These are phyloP conservation scores for Geopyxis carbonaria DNA, from an alignment of 495 filamentous ascomycete genomes.

Conservation along the genomic window DNA sequence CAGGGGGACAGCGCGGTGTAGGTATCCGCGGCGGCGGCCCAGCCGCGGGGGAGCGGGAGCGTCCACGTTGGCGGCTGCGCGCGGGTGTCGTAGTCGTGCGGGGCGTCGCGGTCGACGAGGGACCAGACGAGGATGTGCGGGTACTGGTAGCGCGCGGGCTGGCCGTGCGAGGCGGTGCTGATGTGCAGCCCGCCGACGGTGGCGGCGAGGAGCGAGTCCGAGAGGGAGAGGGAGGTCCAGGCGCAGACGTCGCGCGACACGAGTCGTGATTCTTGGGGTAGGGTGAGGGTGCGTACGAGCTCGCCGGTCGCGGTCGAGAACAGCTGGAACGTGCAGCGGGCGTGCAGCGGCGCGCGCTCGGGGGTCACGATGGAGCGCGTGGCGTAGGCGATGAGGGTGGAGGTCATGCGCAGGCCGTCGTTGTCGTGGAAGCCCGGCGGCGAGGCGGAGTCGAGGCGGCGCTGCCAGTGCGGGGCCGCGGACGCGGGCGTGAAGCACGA, in stretches of 20 bases:
- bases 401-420: background rate
- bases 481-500: background rate
- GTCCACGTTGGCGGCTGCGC: too few species aligned
- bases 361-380: background rate
- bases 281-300: background rate
- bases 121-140: too few species aligned
- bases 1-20: too few species aligned
- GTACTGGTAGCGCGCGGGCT: too few species aligned
- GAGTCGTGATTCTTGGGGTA: background rate
- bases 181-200: background rate
- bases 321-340: background rate
- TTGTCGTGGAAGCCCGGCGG: background rate
- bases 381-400: background rate
- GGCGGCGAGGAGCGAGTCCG: background rate
- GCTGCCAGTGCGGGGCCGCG: background rate
- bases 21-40: too few species aligned
- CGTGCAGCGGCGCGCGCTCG: background rate
- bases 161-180: too few species aligned
- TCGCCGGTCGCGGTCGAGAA: background rate
- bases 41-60: too few species aligned
- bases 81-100: too few species aligned
- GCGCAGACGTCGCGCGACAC: background rate
- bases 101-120: too few species aligned
- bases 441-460: background rate
- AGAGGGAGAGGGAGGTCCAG: background rate